Base-by-base conservation (phyloP, 768 basidiomycete genomes). In the Boletus rubropictus region DNA sequence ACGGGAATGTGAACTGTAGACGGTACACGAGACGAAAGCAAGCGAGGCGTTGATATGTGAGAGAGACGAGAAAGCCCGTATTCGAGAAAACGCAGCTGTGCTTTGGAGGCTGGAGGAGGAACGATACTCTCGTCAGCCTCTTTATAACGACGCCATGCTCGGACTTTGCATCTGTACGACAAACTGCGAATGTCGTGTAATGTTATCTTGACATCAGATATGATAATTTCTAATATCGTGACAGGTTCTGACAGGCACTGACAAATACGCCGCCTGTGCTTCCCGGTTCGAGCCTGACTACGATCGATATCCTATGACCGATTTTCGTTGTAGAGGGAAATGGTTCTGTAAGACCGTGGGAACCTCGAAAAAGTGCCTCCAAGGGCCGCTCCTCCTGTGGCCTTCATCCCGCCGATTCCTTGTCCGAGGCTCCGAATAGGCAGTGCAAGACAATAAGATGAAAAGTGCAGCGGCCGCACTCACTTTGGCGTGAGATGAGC, bases 401-500 rank as follows among this genome's bases (percentile, higher is more conserved):
- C 8, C 5, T 25, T 25, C 24, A 38, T 44, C 9, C 21, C 15
- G n/a, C 15, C 40, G 11, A 15, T 10, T 28, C 15, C 21, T 20
- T 33, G 28, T 25, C 34, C 21, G n/a, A 42, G 21, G 5, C 33
- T 49, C 37, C 9, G 31, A 57, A 40, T 14, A 12, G 36, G 56
- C 5, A 48, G 32, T 20, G 12, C 45, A 29, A 28, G 32, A 62
- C 61, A 62, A 62, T 62, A 62, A 55, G 51, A 44, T 9, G 35
- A 20, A n/a, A 9, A 21, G 8, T 25, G 24, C 24, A 25, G 24
- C 5, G 24, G 11, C 34, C 7, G 24, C 38, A 35, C 35, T 27
- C 27, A 47, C 35, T 32, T 5, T 24, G 14, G 32, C 40, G 53
- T 53, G 61, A 39, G 51, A 49, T 21, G 10, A 35, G 31, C 5